Conservation (phyloP, 371 early-diverging fungal species). For the Mortierella sp. region DNA sequence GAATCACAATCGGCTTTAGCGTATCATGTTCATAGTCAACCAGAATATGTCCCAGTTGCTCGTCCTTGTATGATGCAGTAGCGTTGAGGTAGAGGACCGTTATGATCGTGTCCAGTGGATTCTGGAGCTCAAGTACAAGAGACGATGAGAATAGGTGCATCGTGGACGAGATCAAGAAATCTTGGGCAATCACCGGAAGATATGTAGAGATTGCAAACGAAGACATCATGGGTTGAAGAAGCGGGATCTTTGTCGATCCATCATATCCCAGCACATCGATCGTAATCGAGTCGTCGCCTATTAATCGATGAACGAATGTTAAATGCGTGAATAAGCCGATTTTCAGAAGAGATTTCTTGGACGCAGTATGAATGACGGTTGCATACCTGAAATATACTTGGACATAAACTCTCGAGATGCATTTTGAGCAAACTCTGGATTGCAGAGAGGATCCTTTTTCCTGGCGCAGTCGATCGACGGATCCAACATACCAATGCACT, state of each 20-base stretch:
- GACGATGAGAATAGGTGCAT: slow-evolving; percentile 36
- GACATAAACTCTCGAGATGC: slow-evolving; percentile 49
- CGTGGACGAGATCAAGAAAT: slow-evolving; percentile 45
- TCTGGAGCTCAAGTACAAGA: slow-evolving; percentile 36
- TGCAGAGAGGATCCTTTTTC: slow-evolving; percentile 22
- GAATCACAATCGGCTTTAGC: slow-evolving; percentile 46
- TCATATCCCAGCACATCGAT: slow-evolving; percentile 38
- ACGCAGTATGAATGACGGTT: too few relatives aligned
- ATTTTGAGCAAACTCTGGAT: slow-evolving; percentile 21
- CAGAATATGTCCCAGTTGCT: slow-evolving; percentile 36
- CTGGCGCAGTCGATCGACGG: slow-evolving; percentile 34
- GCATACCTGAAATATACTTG: slow-evolving; percentile 47
- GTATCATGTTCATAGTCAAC: slow-evolving; percentile 44
- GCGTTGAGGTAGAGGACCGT: slow-evolving; percentile 47
- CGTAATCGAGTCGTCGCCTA: slow-evolving; percentile 43
- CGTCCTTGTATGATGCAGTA: slow-evolving; percentile 44
- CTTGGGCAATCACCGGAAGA: slow-evolving; percentile 30
- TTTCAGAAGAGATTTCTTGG: too few relatives aligned
- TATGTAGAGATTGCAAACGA: slow-evolving; percentile 25
- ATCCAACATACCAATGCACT: slow-evolving; percentile 46
- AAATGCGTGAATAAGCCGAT: too few relatives aligned
- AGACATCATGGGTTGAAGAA: slow-evolving; percentile 43
- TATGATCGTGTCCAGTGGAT: slow-evolving; percentile 39
- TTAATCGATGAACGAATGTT: neutral
- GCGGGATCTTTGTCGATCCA: slow-evolving; percentile 33